Percentiles rank a stretch among this genome's conserved stretches.
Conservation (phyloP, 2,329 filamentous ascomycete species). For the Aquanectria penicillioides region DNA sequence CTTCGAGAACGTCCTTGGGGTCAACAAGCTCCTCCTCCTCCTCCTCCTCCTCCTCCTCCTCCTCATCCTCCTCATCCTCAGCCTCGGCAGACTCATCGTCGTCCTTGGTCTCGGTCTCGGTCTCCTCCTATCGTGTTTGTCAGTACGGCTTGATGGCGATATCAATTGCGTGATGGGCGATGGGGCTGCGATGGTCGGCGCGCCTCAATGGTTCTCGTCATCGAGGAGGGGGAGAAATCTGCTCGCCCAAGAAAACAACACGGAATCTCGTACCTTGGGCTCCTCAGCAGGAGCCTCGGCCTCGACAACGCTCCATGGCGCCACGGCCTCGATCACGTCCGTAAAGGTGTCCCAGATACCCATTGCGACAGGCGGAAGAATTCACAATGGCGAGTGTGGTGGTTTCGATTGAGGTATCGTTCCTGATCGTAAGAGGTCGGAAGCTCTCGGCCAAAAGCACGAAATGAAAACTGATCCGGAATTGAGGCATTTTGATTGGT, state of each 20-base stretch:
- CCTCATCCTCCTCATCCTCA: conserved; percentile 42
- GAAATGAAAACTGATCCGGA: conserved; percentile 57
- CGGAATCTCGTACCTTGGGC: conserved; percentile 59
- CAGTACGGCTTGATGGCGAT: conserved; percentile 24
- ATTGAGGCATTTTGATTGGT: conserved; percentile 62
- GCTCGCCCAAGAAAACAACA: conserved; percentile 17
- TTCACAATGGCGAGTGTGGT: conserved; percentile 55
- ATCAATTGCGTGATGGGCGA: background rate
- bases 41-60: conserved; percentile 56
- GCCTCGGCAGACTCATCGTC: too few species aligned
- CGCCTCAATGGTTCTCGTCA: conserved; percentile 27
- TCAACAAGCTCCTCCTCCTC: conserved; percentile 88
- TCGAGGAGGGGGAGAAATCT: conserved; percentile 29
- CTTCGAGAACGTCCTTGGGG: conserved; percentile 87
- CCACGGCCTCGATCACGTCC: conserved; percentile 72
- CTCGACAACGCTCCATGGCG: conserved; percentile 72
- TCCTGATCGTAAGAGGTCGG: conserved; percentile 51
- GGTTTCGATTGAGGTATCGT: conserved; percentile 48
- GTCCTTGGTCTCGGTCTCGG: conserved; percentile 69
- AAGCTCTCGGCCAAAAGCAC: conserved; percentile 54
- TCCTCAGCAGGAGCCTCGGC: conserved; percentile 75
- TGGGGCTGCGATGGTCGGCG: conserved; percentile 6
- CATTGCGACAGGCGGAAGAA: conserved; percentile 60
- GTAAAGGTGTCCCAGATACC: conserved; percentile 73
- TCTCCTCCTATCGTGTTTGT: conserved; percentile 46